A percentile compares a stretch with the other conserved stretches of the same genome.
Evolutionary conservation across 495 filamentous ascomycete genomes (phyloP).

Genomic region (Saxispiralis lemnorum): DNA sequence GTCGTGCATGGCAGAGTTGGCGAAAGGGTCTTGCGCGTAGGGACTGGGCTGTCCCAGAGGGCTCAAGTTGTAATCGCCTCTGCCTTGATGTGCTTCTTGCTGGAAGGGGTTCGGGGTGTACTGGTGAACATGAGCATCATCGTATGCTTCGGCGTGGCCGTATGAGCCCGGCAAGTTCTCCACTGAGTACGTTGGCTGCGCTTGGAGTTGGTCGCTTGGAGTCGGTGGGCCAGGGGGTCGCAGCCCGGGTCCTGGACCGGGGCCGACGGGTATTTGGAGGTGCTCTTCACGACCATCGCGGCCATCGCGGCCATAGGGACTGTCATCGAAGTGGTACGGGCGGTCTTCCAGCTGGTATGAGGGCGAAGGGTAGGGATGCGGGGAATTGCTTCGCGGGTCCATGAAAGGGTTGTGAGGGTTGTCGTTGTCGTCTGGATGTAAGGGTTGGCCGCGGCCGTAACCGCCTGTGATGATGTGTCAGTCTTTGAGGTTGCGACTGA

Average conservation of each 20-base stretch:
- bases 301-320: not conserved
- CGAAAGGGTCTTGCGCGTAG: slow-evolving; percentile 29
- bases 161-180: slow-evolving; percentile 57
- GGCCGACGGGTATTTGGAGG: slow-evolving; percentile 49
- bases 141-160: slow-evolving; percentile 48
- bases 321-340: slow-evolving; percentile 11
- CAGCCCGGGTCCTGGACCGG: slow-evolving; percentile 23
- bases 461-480: slow-evolving; percentile 2
- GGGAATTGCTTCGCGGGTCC: slow-evolving; percentile 13
- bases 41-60: slow-evolving; percentile 66
- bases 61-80: slow-evolving; percentile 53
- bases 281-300: not conserved
- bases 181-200: slow-evolving; percentile 70
- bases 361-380: slow-evolving; percentile 11
- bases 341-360: slow-evolving; percentile 17
- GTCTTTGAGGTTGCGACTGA: not conserved
- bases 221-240: slow-evolving; percentile 4
- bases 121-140: slow-evolving; percentile 28
- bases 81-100: slow-evolving; percentile 28
- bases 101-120: slow-evolving; percentile 21
- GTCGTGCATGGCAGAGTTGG: not conserved
- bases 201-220: slow-evolving; percentile 45
- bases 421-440: slow-evolving; percentile 1
- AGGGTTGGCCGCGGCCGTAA: slow-evolving; percentile 4
- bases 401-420: slow-evolving; percentile 15